These are phyloP conservation scores for Inga leiocalycina DNA, from an alignment of 306 rosid species.

Conservation along the genomic window DNA sequence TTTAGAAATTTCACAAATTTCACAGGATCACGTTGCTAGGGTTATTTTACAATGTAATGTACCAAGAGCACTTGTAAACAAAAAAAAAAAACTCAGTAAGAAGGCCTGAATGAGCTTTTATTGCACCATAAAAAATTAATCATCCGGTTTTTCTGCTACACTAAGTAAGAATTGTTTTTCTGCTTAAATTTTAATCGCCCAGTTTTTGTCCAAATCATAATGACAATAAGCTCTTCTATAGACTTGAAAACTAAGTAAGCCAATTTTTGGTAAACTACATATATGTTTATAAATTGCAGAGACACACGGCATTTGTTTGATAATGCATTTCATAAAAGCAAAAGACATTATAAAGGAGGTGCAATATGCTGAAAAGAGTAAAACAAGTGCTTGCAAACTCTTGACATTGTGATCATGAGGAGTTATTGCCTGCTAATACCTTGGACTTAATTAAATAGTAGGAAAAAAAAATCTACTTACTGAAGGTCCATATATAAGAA, in stretches of 20 bases:
- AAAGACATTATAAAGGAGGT: neutral
- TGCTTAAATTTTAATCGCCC: neutral
- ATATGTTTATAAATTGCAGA: neutral
- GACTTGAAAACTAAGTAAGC: neutral
- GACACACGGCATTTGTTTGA: neutral
- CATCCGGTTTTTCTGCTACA: neutral
- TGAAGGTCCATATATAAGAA: conserved; percentile 86
- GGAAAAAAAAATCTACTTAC: conserved; percentile 56
- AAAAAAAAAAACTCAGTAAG: neutral
- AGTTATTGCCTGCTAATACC: conserved; percentile 21
- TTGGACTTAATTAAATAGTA: neutral
- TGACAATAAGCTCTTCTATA: neutral
- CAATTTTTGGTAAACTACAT: neutral
- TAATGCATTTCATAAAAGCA: neutral
- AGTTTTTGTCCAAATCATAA: neutral
- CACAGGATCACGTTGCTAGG: neutral
- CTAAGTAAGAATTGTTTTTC: neutral
- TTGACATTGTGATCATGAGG: conserved; percentile 16
- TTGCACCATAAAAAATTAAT: neutral
- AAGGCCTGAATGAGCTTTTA: neutral
- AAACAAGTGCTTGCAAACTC: conserved; percentile 7
- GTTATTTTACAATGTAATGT: neutral
- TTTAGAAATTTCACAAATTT: neutral
- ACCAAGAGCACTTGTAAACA: neutral
- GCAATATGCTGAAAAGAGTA: conserved; percentile 10